Percentiles rank a stretch among this genome's conserved stretches.
These are phyloP conservation scores for Pleurotus djamor DNA, from an alignment of 768 basidiomycete species.

Conservation along the genomic window DNA sequence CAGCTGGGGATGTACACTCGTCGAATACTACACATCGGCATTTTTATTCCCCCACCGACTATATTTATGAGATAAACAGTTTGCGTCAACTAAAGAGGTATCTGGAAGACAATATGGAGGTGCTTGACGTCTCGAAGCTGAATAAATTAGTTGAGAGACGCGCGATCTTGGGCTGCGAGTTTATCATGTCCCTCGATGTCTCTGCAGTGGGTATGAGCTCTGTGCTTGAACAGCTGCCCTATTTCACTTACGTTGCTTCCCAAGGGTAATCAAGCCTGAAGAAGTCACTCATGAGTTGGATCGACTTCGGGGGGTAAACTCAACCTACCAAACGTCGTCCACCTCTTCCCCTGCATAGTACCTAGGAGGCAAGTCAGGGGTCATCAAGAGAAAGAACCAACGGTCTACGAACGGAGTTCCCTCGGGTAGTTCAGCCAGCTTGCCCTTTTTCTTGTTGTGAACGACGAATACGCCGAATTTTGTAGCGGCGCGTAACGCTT, in stretches of 20 bases:
- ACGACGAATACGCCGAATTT: slow-evolving; percentile 93
- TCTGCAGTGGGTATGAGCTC: slow-evolving; percentile 29
- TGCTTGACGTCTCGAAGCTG: background rate
- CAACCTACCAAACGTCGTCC: slow-evolving; percentile 64
- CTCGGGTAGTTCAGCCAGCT: slow-evolving; percentile 71
- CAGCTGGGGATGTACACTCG: no score
- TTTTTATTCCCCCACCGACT: no score
- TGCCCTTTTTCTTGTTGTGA: slow-evolving; percentile 90
- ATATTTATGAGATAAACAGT: no score
- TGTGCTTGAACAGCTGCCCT: background rate
- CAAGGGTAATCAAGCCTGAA: slow-evolving; percentile 82
- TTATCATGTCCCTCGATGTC: slow-evolving; percentile 78
- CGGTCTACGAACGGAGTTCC: slow-evolving; percentile 46
- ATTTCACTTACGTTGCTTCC: slow-evolving; percentile 63
- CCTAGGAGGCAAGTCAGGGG: slow-evolving; percentile 22
- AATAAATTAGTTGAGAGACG: background rate
- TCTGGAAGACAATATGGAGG: no score
- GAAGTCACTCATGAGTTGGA: slow-evolving; percentile 3
- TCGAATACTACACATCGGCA: no score
- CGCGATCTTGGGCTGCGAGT: slow-evolving; percentile 46
- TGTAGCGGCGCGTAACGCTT: slow-evolving; percentile 62
- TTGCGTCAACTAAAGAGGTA: no score
- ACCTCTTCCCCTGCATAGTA: slow-evolving; percentile 86
- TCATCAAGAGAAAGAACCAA: background rate
- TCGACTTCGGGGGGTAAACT: background rate